Evolutionary conservation across 2,329 filamentous ascomycete species (phyloP), one percentile per base, ranked within the genome.

Genomic region (Apiospora koreana): DNA sequence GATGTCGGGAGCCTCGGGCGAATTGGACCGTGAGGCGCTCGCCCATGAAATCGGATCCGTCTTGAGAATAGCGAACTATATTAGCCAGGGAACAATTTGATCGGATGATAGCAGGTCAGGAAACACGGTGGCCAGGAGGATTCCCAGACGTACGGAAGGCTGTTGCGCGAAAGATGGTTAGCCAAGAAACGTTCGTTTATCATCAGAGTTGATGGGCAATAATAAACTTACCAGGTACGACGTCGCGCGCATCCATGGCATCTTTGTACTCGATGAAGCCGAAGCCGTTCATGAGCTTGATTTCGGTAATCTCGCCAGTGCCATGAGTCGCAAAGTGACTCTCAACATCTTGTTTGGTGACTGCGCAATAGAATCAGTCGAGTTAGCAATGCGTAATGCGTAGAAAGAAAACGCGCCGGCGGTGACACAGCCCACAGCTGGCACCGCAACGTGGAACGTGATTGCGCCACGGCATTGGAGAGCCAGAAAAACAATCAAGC

Each of bases 191-290:
- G 8, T 7, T 25, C 25, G 50, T 54, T 31, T 62, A 21, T n/a
- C 21, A 38, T 48, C 48, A 8, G 68, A 31, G 73, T 81, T 75
- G 77, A 78, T 73, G 65, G 14, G 23, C 21, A n/a, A 23, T n/a
- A 68, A 65, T 28, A 42, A 50, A 79, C 92, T 86, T 89, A 98
- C 96, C 95, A 83, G 96, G 96, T 79, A 99, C 96, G 74, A 99
- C 95, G 85, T 99, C 96, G 80, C 95, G 93, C 76, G 96, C 96
- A 85, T 99, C 96, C 93, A 98, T 94, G 71, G 94, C 91, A 85
- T 98, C 96, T 84, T 98, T 97, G 84, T 98, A 99, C 84, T 99
- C 96, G 81, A 99, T 97, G 87, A 99, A 99, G 81, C 96, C 96
- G 81, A 99, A 99, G 79, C 96, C 96, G 81, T 97, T 98, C 96